A percentile compares a stretch with the other conserved stretches of the same genome.
Conservation (phyloP, 2,329 filamentous ascomycete species). For the Aspergillus sp. region DNA sequence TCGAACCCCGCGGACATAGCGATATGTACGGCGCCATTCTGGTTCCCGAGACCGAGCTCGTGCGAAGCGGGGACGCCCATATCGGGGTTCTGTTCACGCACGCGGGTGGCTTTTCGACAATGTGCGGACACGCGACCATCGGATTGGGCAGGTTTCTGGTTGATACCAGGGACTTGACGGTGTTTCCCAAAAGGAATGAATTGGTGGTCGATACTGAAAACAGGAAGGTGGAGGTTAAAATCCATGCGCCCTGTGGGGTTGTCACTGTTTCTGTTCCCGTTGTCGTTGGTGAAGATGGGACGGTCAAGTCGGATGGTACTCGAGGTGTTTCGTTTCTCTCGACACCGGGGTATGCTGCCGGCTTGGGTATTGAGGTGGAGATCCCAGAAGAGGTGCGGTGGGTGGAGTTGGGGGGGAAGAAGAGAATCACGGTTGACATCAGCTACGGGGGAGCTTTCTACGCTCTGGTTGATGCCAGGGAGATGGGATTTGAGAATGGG, state of each 20-base stretch:
- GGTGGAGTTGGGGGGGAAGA: conserved; percentile 34
- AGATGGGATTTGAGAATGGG: conserved; percentile 38
- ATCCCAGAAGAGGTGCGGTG: conserved; percentile 35
- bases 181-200: conserved; percentile 40
- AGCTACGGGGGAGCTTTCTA: conserved; percentile 50
- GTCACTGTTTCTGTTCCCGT: conserved; percentile 43
- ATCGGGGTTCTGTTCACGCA: conserved; percentile 51
- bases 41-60: conserved; percentile 42
- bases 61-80: conserved; percentile 42
- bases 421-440: conserved; percentile 34
- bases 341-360: conserved; percentile 44
- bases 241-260: conserved; percentile 50
- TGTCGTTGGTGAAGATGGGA: conserved; percentile 18
- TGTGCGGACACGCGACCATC: conserved; percentile 55
- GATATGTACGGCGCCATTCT: conserved; percentile 56
- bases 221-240: conserved; percentile 30
- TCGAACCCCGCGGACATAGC: conserved; percentile 51
- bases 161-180: conserved; percentile 38
- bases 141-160: conserved; percentile 48
- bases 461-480: conserved; percentile 34
- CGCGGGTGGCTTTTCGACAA: conserved; percentile 51
- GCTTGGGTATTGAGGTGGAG: conserved; percentile 28
- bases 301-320: conserved; percentile 35
- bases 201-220: conserved; percentile 28
- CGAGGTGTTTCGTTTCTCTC: conserved; percentile 44